Evolutionary conservation across 208 protist genomes (phyloP), one percentile per base, ranked within the genome.

Genomic region (Endotrypanum monterogeii): DNA sequence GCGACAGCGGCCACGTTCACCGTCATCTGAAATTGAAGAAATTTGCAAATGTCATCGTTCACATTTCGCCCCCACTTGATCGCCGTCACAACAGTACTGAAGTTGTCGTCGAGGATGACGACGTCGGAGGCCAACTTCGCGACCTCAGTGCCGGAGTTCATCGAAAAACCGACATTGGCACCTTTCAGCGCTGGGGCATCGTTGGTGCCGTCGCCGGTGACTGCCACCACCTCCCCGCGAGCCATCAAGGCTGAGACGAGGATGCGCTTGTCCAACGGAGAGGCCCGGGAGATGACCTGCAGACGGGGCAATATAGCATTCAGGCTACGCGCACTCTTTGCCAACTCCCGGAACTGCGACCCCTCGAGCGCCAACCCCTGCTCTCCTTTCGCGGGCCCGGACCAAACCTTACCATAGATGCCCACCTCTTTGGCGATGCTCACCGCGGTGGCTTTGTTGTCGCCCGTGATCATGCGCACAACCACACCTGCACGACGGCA

Each of bases 161-260:
- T 89, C 2, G 96, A 96, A 60, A 99, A 91, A 55, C 99, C 99
- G 1, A 99, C 98, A 81, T 99, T 90, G 39, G 98, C 96, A 65
- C 98, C 84, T 83, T 99, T 99, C 23, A 99, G 88, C 48, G 99
- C 99, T 48, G 98, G 98, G 6, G 99, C 99, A 83, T 99, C 95
- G 86, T 98, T 98, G 37, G 92, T 97, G 67, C 95, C 95, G 80
- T 98, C 95, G 57, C 95, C 94, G 30, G 87, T 99, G 41, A 99
- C 97, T 16, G 98, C 98, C 16, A 99, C 96, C 23, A 99, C 95
- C 69, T 98, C 88, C 25, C 84, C 85, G 1, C 83, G 82, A 48
- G 89, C 67, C 46, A 90, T 79, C 44, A 98, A 83, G 12, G 87
- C 73, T 6, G 83, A 71, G 11, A 98, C 84, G 41, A 98, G 70